phyloP scores from a whole-genome alignment of 2,329 filamentous ascomycete species.

The Colletotrichum gloeosporioides region DNA sequence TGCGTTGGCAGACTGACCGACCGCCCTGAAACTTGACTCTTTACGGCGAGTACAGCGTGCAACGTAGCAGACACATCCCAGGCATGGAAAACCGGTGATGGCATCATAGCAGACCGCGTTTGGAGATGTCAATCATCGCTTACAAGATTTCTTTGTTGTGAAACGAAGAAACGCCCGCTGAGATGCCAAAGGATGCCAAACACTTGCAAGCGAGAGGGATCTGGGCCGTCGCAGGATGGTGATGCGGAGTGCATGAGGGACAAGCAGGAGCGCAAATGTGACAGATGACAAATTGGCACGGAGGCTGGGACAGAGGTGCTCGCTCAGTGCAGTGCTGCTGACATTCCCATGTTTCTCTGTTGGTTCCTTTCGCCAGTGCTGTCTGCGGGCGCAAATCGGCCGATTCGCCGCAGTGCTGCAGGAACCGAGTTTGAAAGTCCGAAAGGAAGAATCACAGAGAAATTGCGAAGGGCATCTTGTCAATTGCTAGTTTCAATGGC shows the following conservation, averaged over 20 bases:
- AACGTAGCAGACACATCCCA: neutral
- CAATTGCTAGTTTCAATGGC: neutral
- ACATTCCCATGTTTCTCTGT: neutral
- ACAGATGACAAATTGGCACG: neutral
- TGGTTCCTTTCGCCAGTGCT: neutral
- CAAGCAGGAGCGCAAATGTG: neutral
- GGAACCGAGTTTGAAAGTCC: neutral
- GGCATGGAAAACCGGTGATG: neutral
- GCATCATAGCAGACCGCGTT: neutral
- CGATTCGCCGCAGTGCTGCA: neutral
- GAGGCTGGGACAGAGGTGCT: neutral
- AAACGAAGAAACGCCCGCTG: neutral
- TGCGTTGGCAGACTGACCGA: neutral
- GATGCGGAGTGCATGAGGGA: neutral
- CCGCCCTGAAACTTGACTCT: neutral
- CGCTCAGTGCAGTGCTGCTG: neutral
- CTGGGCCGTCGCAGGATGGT: neutral
- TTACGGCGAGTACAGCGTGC: neutral
- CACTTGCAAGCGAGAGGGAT: neutral
- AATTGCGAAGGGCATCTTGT: neutral
- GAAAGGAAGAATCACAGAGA: neutral
- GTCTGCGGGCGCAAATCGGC: neutral
- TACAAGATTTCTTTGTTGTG: neutral
- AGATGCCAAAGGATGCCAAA: neutral
- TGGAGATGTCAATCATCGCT: neutral